Base-by-base conservation (phyloP, 345 rosid species). In the Aquilaria yunnanensis region DNA sequence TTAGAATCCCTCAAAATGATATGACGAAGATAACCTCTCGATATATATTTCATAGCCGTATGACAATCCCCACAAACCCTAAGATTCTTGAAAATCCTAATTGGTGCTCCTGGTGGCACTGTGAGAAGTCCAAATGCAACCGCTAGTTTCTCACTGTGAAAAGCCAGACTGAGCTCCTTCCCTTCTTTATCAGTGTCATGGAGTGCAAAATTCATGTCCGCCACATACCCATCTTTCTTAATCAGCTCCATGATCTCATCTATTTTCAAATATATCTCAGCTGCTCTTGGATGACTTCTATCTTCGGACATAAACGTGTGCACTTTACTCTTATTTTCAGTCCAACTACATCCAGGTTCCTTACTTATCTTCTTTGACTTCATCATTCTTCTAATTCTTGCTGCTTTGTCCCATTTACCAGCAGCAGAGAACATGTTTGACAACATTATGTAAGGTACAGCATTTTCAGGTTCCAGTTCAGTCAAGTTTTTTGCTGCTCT, bases 21-120 rank as follows among this genome's bases (percentile, higher is more conserved):
- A 72, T 81, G 86, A 32, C 89, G 83, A 41, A 3, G 48, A 74
- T 69, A 90, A 23, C 85, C 86, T 33, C 29, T 71, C 1, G 99
- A 94, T 69, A 88, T 78, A 52, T 71, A 82, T 68, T 82, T 85
- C 95, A 94, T 83, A 46, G 96, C 99, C 58, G 59, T 68, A 61
- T 88, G 99, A 57, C 96, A 94, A 69, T 94, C 99, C 30, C 97
- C 96, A 64, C 99, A 94, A 70, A 93, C 83, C 23, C 95, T 78
- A 14, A 94, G 90, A 63, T 94, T 94, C 88, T 94, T 94, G 66
- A 86, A 88, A 50, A 94, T 73, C 37, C 97, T 85, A 45, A 90
- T 79, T 1, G 96, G 90, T 59, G 80, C 86, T 57, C 84, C 86
- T 1, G 37, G 48, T 23, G 92, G 86, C 47, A 78, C 54, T 9